Evolutionary conservation across 805 yeast species (phyloP), one percentile per base, ranked within the genome.

Genomic region (Ogataea nonfermentans): DNA sequence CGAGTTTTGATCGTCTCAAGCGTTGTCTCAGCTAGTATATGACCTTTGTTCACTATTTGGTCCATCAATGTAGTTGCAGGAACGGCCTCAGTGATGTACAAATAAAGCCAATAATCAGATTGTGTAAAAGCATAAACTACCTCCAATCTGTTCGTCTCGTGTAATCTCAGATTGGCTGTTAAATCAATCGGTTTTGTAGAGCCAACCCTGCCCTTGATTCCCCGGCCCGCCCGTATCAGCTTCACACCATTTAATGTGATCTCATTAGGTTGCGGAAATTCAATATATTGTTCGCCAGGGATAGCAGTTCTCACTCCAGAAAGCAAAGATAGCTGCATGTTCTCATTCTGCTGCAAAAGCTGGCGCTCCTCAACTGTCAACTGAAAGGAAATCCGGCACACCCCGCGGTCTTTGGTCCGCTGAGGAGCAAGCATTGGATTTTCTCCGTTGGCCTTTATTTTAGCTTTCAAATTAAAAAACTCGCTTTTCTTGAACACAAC

Each of bases 101-200:
- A 62, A 46, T 72, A 79, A 7, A 81, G 53, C 28, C 77, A 57
- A 52, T 60, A 79, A 39, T 74, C 71, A 9, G 64, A 63, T 14
- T 68, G 66, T 1, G 84, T 73, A 52, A 74, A 79, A 0, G 81
- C 81, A 54, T 81, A 85, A 2, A 72, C 68, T 19, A 81, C 55
- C 41, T 73, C 75, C 24, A 83, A 55, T 7, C 56, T 53, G 53
- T 79, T 82, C 13, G 28, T 35, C 1, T 28, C 48, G 15, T 32
- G 23, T 15, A 47, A 30, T 16, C 57, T 44, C n/a, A 75, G 33
- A 29, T 66, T 65, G 2, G 68, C 68, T 0, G 95, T 84, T 29
- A 91, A 49, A 57, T 90, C 84, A 0, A 87, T 89, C 0, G 97
- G 96, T 44, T 77, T 74, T 1, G 89, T 82, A 0, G 96, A 81